Percentiles rank a stretch among this genome's conserved stretches.
Conservation (phyloP, 169 alveolate genomes). For the Eimeria acervulina region DNA sequence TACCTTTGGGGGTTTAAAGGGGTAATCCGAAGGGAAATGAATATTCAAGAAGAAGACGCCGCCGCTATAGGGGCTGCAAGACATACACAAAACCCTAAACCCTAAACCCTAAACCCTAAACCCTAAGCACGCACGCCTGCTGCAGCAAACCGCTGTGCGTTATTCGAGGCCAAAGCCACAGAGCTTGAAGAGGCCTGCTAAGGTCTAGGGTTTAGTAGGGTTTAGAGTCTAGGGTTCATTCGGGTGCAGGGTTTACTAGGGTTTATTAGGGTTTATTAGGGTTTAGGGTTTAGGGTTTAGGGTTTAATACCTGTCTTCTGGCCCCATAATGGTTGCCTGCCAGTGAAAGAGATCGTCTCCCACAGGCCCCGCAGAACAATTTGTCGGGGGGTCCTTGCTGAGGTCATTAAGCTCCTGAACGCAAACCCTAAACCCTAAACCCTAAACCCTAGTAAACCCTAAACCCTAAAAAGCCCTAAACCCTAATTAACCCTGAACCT, state of each 20-base stretch:
- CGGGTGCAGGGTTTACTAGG: neutral
- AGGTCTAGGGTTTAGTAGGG: neutral
- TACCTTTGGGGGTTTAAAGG: conserved; percentile 99
- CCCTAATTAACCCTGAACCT: neutral
- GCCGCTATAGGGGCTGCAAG: conserved; percentile 95
- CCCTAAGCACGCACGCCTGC: neutral
- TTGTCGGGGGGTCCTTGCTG: conserved; percentile 99
- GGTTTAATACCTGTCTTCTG: conserved; percentile 94
- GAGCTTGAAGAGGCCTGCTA: no score
- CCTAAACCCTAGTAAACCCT: no score
- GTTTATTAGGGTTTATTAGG: conserved; percentile 15
- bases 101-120: no score
- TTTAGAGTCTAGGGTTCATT: neutral
- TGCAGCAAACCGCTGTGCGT: neutral
- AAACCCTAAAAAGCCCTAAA: neutral
- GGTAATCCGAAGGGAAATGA: conserved; percentile 99
- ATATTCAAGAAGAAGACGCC: conserved; percentile 99
- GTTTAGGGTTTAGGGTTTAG: conserved; percentile 22
- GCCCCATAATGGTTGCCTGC: conserved; percentile 99
- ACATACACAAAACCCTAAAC: neutral
- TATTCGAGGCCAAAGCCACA: no score
- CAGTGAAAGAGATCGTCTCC: conserved; percentile 99
- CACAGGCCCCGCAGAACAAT: conserved; percentile 99
- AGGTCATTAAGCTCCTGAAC: conserved; percentile 97
- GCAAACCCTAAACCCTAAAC: conserved; percentile 20